Evolutionary conservation across 2,329 filamentous ascomycete species (phyloP), one percentile per base, ranked within the genome.

Genomic region (Calonectria pseudoreteaudii): DNA sequence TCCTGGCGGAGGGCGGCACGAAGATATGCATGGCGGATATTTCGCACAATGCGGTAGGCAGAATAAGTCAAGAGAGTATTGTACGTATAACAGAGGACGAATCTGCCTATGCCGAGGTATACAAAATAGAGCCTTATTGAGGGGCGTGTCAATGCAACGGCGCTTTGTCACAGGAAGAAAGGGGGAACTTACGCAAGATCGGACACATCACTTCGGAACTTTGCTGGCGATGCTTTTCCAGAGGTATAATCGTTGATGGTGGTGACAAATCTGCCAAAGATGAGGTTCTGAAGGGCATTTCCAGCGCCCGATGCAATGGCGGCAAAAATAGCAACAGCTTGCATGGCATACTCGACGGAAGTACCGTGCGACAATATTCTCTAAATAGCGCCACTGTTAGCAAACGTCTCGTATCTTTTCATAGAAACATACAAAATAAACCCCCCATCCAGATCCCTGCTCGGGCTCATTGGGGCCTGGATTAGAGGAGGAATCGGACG

Each of bases 91-190:
- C 87, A 85, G 20, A 90, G 81, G 28, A 83, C 78, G 72, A 91
- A 89, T 56, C 89, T 87, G 0, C 82, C 90, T 66, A 91, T 83
- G 76, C 91, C 91, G 16, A 92, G 84, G 74, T 91, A 92, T 31
- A 92, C 84, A 76, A 92, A 91, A 79, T 89, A 91, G 8, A 92
- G 82, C 0, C 87, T 88, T 77, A 28, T 79, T 74, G 16, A 73
- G 76, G n/a, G 13, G n/a, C 28, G n/a, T 60, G 56, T 60, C 23
- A 60, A 26, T 41, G 11, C 36, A 23, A 53, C 16, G 6, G 7
- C 41, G 56, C n/a, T 60, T 20, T 18, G 34, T 41, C 20, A 38
- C 13, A 6, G n/a, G 88, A 20, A 89, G 81, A 72, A 23, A 2
- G 70, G 70, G 44, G 89, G 90, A 7, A 90, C 83, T 70, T 68